These are phyloP conservation scores for Yamagishiella unicocca DNA, from an alignment of 139 green algal species.

Conservation along the genomic window DNA sequence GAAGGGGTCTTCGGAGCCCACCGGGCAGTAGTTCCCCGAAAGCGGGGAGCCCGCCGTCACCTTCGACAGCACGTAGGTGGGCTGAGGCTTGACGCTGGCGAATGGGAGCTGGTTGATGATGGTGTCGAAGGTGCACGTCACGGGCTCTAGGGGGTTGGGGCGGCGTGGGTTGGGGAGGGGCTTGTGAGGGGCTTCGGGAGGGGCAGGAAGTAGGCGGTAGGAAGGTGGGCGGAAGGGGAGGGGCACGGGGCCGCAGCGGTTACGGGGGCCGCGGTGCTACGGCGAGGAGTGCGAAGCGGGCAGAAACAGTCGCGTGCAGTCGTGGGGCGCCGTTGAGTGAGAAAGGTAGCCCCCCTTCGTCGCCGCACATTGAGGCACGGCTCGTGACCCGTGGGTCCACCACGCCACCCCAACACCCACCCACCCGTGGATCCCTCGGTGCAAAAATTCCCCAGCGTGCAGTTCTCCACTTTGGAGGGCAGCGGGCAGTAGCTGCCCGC, in stretches of 20 bases:
- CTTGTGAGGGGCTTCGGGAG: too few species aligned
- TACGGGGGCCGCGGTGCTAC: too few species aligned
- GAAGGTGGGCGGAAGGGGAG: too few species aligned
- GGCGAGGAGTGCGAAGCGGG: too few species aligned
- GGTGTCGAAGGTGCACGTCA: conserved; percentile 19
- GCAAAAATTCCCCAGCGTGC: conserved; percentile 3
- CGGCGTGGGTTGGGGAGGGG: too few species aligned
- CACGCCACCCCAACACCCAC: neutral
- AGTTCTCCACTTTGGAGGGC: neutral
- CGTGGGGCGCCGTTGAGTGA: too few species aligned
- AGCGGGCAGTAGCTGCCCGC: conserved; percentile 16
- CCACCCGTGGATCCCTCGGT: conserved; percentile 14
- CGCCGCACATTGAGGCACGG: too few species aligned
- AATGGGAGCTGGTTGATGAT: conserved; percentile 15
- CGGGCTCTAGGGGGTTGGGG: neutral
- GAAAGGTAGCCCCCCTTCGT: too few species aligned
- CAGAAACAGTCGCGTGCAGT: too few species aligned
- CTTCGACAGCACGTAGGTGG: conserved; percentile 5
- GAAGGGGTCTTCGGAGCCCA: conserved; percentile 1
- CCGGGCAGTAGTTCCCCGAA: conserved; percentile 25
- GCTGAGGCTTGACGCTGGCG: neutral
- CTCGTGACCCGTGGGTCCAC: neutral
- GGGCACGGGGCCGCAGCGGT: too few species aligned
- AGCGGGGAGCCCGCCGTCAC: conserved; percentile 22
- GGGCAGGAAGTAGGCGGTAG: too few species aligned